phyloP scores from a whole-genome alignment of 2,329 filamentous ascomycete genomes.

The Akanthomyces uredinophilus region DNA sequence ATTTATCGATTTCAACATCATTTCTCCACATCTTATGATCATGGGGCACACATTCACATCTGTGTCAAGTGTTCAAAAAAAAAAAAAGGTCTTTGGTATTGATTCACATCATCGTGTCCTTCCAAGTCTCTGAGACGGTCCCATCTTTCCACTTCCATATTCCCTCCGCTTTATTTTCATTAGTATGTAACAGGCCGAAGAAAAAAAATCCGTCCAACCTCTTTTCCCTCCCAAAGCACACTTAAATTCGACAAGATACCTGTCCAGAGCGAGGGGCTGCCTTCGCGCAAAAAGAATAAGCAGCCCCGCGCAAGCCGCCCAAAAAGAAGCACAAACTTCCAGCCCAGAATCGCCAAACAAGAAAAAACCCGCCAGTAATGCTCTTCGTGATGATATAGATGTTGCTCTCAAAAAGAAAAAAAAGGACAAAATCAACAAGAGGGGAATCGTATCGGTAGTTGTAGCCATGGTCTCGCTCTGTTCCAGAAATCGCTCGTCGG shows the following conservation, averaged over 20 bases:
- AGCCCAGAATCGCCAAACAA: not conserved
- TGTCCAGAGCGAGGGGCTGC: not conserved
- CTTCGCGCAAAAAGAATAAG: not conserved
- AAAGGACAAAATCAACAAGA: not conserved
- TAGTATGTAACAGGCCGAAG: not conserved
- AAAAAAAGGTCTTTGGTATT: not conserved
- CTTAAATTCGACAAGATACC: not conserved
- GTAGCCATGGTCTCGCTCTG: not conserved
- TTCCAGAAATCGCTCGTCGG: not conserved
- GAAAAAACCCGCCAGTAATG: not conserved
- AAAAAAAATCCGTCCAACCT: not conserved
- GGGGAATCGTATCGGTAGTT: not conserved
- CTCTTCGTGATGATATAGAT: conserved; percentile 1
- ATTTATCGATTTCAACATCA: not conserved
- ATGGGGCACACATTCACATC: not conserved
- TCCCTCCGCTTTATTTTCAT: not conserved
- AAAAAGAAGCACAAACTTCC: not conserved
- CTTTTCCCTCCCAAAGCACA: not conserved
- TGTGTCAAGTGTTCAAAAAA: not conserved
- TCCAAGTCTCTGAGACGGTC: not conserved
- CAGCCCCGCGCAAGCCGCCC: not conserved
- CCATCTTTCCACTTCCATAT: not conserved
- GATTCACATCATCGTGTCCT: conserved; percentile 1
- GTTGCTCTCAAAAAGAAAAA: not conserved
- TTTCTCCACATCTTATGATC: not conserved